Percentiles rank a stretch among this genome's conserved stretches.
Conservation (phyloP, 2,329 filamentous ascomycete genomes). For the Exophiala sideris region DNA sequence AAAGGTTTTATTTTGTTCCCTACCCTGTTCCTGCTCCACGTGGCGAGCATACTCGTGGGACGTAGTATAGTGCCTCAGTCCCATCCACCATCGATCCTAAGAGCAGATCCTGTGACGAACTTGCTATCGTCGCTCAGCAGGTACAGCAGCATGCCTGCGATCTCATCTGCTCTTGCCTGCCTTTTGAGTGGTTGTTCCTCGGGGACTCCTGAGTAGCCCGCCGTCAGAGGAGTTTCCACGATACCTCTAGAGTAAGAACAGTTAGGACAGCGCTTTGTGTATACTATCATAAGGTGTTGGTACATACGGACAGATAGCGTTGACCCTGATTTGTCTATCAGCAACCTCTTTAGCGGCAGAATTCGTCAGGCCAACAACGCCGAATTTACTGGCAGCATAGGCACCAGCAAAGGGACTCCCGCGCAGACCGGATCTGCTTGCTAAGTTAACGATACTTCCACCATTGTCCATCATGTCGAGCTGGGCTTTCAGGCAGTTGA, state of each 20-base stretch:
- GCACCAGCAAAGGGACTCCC: slow-evolving; percentile 33
- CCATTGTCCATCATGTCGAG: not conserved
- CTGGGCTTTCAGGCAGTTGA: slow-evolving; percentile 27
- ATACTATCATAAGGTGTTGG: slow-evolving; percentile 43
- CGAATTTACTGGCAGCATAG: slow-evolving; percentile 43
- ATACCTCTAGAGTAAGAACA: too few relatives aligned
- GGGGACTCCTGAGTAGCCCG: not conserved
- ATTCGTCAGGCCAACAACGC: slow-evolving; percentile 43
- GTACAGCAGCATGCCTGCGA: slow-evolving; percentile 46
- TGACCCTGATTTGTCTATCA: slow-evolving; percentile 34
- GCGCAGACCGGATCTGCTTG: slow-evolving; percentile 6
- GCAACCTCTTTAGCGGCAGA: slow-evolving; percentile 35
- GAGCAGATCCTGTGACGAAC: slow-evolving; percentile 46
- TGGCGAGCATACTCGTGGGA: too few relatives aligned
- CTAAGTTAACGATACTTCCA: slow-evolving; percentile 7
- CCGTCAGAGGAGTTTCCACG: too few relatives aligned
- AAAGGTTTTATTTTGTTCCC: too few relatives aligned
- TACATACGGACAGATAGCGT: slow-evolving; percentile 32
- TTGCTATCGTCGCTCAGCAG: slow-evolving; percentile 45
- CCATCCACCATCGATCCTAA: slow-evolving; percentile 47
- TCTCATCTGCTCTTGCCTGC: slow-evolving; percentile 25
- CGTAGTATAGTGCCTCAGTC: too few relatives aligned
- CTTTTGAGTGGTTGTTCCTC: not conserved
- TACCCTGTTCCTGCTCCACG: too few relatives aligned
- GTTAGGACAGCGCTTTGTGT: too few relatives aligned